phyloP scores from a whole-genome alignment of 1,284 basidiomycete species.

The Entoloma clypeatum region DNA sequence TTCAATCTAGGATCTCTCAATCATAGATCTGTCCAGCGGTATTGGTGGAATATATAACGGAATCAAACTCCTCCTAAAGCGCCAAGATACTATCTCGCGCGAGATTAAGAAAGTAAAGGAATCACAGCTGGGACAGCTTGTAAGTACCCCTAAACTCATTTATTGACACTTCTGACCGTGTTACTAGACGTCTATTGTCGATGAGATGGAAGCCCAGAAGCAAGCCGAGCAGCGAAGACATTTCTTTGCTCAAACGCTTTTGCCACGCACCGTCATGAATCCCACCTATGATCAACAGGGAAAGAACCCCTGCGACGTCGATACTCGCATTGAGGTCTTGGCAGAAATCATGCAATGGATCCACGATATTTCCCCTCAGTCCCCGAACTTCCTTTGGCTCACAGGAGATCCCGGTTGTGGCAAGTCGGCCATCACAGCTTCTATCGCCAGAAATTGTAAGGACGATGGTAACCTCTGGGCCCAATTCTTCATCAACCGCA shows the following conservation, averaged over 20 bases:
- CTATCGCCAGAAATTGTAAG: constrained; percentile 12
- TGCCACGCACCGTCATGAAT: not conserved
- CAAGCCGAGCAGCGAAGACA: not conserved
- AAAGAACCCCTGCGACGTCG: constrained; percentile 7
- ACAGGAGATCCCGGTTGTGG: constrained; percentile 13
- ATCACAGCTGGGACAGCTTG: constrained; percentile 10
- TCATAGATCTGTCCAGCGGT: constrained; percentile 10
- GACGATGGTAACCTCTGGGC: constrained; percentile 9
- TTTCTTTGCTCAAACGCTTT: not conserved
- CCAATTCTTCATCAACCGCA: constrained; percentile 17
- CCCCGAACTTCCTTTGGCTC: not conserved
- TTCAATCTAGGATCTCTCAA: constrained; percentile 5
- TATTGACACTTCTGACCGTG: not conserved
- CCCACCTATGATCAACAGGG: constrained; percentile 1
- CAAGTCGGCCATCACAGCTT: constrained; percentile 17
- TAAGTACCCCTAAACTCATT: constrained; percentile 1
- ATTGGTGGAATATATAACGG: constrained; percentile 3
- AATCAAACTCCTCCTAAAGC: constrained; percentile 4
- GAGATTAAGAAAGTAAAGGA: constrained; percentile 10
- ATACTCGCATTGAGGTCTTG: constrained; percentile 10
- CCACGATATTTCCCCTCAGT: not conserved
- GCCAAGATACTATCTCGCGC: constrained; percentile 7
- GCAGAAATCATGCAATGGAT: constrained; percentile 1
- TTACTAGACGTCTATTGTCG: not conserved
- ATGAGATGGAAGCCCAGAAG: constrained; percentile 2